Evolutionary conservation across 305 asterid species (phyloP), one percentile per base, ranked within the genome.

Genomic region (Nicotiana rustica): DNA sequence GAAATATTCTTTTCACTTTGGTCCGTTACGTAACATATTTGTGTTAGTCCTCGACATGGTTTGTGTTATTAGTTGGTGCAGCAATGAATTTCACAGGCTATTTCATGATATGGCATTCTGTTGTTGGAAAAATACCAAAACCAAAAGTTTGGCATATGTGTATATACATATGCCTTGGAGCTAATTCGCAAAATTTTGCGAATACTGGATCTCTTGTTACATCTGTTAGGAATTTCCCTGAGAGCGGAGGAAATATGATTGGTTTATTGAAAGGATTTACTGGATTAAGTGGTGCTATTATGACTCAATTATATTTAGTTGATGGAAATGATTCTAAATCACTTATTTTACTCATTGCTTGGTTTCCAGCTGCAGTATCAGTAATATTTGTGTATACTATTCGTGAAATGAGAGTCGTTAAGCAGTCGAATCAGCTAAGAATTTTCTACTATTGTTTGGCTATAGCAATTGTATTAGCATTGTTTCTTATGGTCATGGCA

Each of bases 141-240:
- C 97, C 97, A 0, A 84, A 44, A 38, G 93, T 94, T 29, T 94
- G 98, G 98, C 93, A 89, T 2, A 93, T 94, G 97, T 94, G 97
- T 79, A 0, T 89, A 8, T 94, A 90, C 86, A 94, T 93, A n/a
- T 94, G 97, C 82, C 7, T 94, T 25, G 98, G 97, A 2, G 97
- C 98, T 0, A 94, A 94, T 69, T 93, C 98, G 0, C 98, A 94
- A 86, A 93, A 94, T 71, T 94, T 94, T 10, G 97, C 97, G 0
- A 94, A 93, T 80, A 93, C 98, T 0, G 98, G 97, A 2, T 97
- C 95, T 15, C 94, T 94, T n/a, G 97, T 92, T 4, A 90, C 95
- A 6, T 85, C 97, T 13, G 93, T 94, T 38, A 85, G 84, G 59
- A 94, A 94, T 78, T 94, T 94, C 59, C 98, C 98, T 0, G 94